These are phyloP conservation scores for Entophlyctis luteolus DNA, from an alignment of 192 early-diverging fungal genomes.

Conservation along the genomic window DNA sequence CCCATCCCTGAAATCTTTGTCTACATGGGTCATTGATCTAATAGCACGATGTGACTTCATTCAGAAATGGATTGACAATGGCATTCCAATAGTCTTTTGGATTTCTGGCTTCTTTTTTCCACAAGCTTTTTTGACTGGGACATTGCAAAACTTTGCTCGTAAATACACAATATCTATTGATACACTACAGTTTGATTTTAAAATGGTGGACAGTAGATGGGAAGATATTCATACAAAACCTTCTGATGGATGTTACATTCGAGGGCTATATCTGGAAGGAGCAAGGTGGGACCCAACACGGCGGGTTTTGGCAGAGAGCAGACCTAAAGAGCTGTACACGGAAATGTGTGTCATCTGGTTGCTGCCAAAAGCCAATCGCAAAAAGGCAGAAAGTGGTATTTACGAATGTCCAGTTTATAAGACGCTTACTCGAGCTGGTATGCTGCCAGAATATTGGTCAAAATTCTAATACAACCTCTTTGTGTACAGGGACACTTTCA, in stretches of 20 bases:
- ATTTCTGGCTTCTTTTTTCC: slow-evolving; percentile 63
- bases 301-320: slow-evolving; percentile 40
- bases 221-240: slow-evolving; percentile 51
- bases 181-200: slow-evolving; percentile 55
- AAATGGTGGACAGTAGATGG: slow-evolving; percentile 49
- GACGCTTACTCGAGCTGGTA: slow-evolving; percentile 57
- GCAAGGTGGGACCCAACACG: slow-evolving; percentile 52
- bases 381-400: slow-evolving; percentile 46
- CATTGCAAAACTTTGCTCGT: slow-evolving; percentile 57
- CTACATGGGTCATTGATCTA: slow-evolving; percentile 52
- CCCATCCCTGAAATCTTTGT: slow-evolving; percentile 54
- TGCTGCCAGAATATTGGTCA: neutral
- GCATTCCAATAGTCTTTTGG: slow-evolving; percentile 57
- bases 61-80: slow-evolving; percentile 56
- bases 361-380: slow-evolving; percentile 53
- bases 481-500: slow-evolving; percentile 46
- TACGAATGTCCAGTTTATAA: slow-evolving; percentile 64
- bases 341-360: slow-evolving; percentile 60
- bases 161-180: slow-evolving; percentile 60
- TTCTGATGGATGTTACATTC: slow-evolving; percentile 56
- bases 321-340: slow-evolving; percentile 59
- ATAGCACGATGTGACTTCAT: slow-evolving; percentile 52
- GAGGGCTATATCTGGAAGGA: slow-evolving; percentile 57
- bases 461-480: neutral
- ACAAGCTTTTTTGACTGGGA: slow-evolving; percentile 58